A percentile compares a stretch with the other conserved stretches of the same genome.
Evolutionary conservation across 1,284 basidiomycete species (phyloP).

Genomic region (Schizophyllum amplum): DNA sequence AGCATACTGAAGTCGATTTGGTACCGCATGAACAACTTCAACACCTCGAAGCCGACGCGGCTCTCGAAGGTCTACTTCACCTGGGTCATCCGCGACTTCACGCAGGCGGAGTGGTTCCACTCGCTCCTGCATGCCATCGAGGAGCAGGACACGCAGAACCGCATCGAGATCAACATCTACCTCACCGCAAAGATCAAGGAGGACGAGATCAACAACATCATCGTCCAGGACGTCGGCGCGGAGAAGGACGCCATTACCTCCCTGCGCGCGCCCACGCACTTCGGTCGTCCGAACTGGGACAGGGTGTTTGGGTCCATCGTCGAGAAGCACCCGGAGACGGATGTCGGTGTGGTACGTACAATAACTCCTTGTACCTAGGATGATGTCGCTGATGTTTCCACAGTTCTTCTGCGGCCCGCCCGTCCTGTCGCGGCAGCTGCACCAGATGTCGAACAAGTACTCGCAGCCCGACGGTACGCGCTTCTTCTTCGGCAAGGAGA

Average conservation of each 20-base stretch:
- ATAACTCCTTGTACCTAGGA: neutral
- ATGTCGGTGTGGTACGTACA: conserved; percentile 70
- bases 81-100: conserved; percentile 86
- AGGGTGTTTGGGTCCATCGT: conserved; percentile 68
- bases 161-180: conserved; percentile 89
- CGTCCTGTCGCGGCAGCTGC: conserved; percentile 61
- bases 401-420: conserved; percentile 80
- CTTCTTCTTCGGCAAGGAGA: conserved; percentile 79
- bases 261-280: conserved; percentile 85
- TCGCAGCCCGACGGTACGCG: conserved; percentile 73
- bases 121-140: conserved; percentile 87
- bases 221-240: conserved; percentile 82
- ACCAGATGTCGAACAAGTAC: conserved; percentile 77
- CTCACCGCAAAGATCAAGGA: conserved; percentile 83
- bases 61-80: conserved; percentile 83
- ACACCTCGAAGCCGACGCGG: conserved; percentile 61
- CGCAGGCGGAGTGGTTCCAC: conserved; percentile 87
- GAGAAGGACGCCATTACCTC: conserved; percentile 84
- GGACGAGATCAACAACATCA: conserved; percentile 85
- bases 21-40: conserved; percentile 86
- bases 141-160: conserved; percentile 75
- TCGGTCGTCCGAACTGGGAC: conserved; percentile 90
- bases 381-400: conserved; percentile 3
- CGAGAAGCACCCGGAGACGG: conserved; percentile 76
- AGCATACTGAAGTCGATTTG: conserved; percentile 89